Percentiles rank a stretch among this genome's conserved stretches.
Conservation (phyloP, 2,329 filamentous ascomycete species). For the Fusarium sp. region DNA sequence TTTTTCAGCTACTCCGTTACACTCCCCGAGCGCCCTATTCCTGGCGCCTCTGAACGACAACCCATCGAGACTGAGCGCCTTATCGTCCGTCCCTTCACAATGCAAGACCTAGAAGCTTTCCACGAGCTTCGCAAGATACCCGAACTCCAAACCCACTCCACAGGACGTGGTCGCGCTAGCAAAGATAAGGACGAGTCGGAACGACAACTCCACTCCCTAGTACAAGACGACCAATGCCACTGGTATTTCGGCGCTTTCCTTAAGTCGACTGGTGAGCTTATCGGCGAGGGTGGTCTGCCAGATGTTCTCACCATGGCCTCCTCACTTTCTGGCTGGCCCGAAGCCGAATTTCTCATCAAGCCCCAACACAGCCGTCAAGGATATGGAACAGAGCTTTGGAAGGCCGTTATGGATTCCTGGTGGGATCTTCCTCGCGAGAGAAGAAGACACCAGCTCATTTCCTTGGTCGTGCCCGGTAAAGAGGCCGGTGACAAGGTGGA, state of each 20-base stretch:
- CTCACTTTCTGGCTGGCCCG: slow-evolving; percentile 35
- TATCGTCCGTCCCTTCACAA: slow-evolving; percentile 24
- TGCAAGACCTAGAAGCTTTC: slow-evolving; percentile 33
- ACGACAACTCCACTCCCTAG: slow-evolving; percentile 16
- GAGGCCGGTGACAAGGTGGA: slow-evolving; percentile 30
- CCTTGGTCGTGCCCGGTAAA: slow-evolving; percentile 3
- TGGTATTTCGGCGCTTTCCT: slow-evolving; percentile 39
- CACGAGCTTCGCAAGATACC: slow-evolving; percentile 24
- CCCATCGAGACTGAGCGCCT: slow-evolving; percentile 33
- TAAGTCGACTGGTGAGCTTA: slow-evolving; percentile 31
- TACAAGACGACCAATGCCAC: slow-evolving; percentile 24
- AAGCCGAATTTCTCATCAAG: slow-evolving; percentile 37
- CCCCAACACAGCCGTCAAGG: slow-evolving; percentile 32
- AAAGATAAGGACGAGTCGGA: slow-evolving; percentile 33
- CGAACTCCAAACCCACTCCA: slow-evolving; percentile 19
- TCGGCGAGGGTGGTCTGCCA: slow-evolving; percentile 34
- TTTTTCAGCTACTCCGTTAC: slow-evolving; percentile 42
- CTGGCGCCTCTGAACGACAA: slow-evolving; percentile 24
- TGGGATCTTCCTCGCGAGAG: slow-evolving; percentile 34
- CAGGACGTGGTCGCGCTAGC: slow-evolving; percentile 24
- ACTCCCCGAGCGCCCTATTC: slow-evolving; percentile 29
- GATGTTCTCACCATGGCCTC: slow-evolving; percentile 29
- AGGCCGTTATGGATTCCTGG: slow-evolving; percentile 33
- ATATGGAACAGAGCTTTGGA: slow-evolving; percentile 34
- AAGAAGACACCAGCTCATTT: slow-evolving; percentile 27